Evolutionary conservation across 805 yeast genomes (phyloP).

Genomic region (Pichia thaimueangensis): DNA sequence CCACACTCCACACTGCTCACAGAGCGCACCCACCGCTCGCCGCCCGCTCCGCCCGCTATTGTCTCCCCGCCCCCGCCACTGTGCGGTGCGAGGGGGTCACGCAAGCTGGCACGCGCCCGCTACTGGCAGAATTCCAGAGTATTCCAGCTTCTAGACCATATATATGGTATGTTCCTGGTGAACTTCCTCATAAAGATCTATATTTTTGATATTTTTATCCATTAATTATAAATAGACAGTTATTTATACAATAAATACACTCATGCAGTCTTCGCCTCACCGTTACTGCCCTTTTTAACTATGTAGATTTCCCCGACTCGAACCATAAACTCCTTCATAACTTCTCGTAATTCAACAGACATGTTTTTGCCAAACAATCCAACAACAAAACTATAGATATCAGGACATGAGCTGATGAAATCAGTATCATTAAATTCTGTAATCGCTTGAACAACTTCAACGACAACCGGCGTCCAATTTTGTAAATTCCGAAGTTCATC

Average conservation of each 20-base stretch:
- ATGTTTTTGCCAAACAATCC: conserved; percentile 49
- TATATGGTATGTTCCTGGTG: too few species aligned
- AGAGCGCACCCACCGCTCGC: background rate
- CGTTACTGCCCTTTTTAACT: background rate
- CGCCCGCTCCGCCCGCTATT: background rate
- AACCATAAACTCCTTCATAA: conserved; percentile 52
- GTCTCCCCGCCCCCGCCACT: background rate
- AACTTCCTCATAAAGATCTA: too few species aligned
- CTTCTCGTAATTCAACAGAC: conserved; percentile 53
- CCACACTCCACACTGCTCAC: background rate
- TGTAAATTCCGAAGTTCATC: conserved; percentile 74
- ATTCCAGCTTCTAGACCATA: too few species aligned
- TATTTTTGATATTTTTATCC: too few species aligned
- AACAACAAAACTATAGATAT: conserved; percentile 53
- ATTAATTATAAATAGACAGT: too few species aligned
- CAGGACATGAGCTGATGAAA: conserved; percentile 52
- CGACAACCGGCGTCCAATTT: conserved; percentile 90
- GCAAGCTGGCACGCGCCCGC: background rate
- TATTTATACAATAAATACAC: too few species aligned
- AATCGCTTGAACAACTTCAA: conserved; percentile 79
- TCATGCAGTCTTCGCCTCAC: background rate
- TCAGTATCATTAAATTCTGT: conserved; percentile 70
- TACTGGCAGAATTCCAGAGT: too few species aligned
- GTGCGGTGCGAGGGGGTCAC: conserved; percentile 10
- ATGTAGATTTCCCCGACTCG: conserved; percentile 41